These are phyloP conservation scores for Ustilago cynodontis DNA, from an alignment of 1,284 basidiomycete species.

Conservation along the genomic window DNA sequence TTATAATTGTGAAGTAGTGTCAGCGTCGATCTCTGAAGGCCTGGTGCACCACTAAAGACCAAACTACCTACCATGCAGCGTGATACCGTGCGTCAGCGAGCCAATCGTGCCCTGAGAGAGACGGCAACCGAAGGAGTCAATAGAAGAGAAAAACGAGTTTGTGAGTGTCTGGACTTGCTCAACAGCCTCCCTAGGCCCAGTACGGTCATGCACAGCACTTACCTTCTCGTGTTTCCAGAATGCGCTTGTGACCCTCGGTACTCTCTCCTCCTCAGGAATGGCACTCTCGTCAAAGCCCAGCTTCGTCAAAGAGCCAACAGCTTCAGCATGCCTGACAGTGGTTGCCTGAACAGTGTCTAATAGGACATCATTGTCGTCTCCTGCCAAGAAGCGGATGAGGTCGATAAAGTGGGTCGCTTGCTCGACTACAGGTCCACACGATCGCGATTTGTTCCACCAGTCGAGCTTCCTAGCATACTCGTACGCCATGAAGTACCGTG, in stretches of 20 bases:
- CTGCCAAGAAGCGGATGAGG: slow-evolving; percentile 52
- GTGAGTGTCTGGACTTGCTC: too few species aligned
- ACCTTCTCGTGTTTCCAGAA: slow-evolving; percentile 49
- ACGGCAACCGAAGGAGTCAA: not conserved
- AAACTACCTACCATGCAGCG: slow-evolving; percentile 37
- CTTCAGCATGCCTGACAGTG: slow-evolving; percentile 28
- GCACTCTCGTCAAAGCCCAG: slow-evolving; percentile 38
- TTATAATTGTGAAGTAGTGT: not conserved
- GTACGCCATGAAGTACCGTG: slow-evolving; percentile 64
- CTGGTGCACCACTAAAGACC: not conserved
- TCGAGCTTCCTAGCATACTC: slow-evolving; percentile 47
- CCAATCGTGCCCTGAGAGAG: slow-evolving; percentile 33
- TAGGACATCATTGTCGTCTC: slow-evolving; percentile 25
- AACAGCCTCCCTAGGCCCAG: too few species aligned
- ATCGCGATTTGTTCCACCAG: slow-evolving; percentile 55
- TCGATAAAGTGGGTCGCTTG: slow-evolving; percentile 67
- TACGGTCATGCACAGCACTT: not conserved
- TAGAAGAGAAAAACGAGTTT: too few species aligned
- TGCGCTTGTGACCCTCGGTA: slow-evolving; percentile 46
- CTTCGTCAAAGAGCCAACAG: slow-evolving; percentile 35
- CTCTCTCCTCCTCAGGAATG: slow-evolving; percentile 25
- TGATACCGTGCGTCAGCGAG: slow-evolving; percentile 42
- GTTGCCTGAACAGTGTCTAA: slow-evolving; percentile 32
- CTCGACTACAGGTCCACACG: slow-evolving; percentile 66
- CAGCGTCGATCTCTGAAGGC: not conserved